A percentile compares a stretch with the other conserved stretches of the same genome.
These are phyloP conservation scores for Angophora floribunda DNA, from an alignment of 345 rosid species.

Conservation along the genomic window DNA sequence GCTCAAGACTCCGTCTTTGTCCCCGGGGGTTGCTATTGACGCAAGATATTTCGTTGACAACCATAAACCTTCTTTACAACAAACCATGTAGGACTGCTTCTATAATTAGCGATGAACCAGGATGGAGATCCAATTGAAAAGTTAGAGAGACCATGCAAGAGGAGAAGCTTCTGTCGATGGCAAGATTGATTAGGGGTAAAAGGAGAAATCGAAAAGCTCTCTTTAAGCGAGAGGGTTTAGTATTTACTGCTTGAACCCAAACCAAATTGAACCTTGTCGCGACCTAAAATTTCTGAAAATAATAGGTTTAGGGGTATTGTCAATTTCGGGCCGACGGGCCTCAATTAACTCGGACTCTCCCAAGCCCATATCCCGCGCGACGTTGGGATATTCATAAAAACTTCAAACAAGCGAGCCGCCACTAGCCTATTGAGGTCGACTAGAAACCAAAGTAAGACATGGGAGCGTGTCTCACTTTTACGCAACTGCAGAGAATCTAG, in stretches of 20 bases:
- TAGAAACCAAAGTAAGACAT: too few relatives aligned
- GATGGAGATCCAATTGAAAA: not conserved
- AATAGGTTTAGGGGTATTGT: too few relatives aligned
- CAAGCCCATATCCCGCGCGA: too few relatives aligned
- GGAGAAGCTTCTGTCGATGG: not conserved
- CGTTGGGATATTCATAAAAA: too few relatives aligned
- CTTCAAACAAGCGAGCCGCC: too few relatives aligned
- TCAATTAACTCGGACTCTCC: too few relatives aligned
- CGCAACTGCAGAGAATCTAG: too few relatives aligned
- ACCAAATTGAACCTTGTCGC: too few relatives aligned
- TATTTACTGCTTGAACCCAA: not conserved
- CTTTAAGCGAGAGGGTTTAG: fast-evolving
- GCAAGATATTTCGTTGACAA: not conserved
- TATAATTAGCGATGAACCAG: not conserved
- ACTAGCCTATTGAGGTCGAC: too few relatives aligned
- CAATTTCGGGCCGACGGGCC: too few relatives aligned
- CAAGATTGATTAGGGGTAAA: not conserved
- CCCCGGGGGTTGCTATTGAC: not conserved
- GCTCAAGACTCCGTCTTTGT: not conserved
- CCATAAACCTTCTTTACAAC: not conserved
- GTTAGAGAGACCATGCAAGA: fast-evolving
- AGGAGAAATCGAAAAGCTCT: not conserved
- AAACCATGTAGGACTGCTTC: not conserved
- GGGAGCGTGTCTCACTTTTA: too few relatives aligned
- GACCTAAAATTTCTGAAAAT: too few relatives aligned